Base-by-base conservation (phyloP, 768 basidiomycete species). In the Lactarius deliciosus region DNA sequence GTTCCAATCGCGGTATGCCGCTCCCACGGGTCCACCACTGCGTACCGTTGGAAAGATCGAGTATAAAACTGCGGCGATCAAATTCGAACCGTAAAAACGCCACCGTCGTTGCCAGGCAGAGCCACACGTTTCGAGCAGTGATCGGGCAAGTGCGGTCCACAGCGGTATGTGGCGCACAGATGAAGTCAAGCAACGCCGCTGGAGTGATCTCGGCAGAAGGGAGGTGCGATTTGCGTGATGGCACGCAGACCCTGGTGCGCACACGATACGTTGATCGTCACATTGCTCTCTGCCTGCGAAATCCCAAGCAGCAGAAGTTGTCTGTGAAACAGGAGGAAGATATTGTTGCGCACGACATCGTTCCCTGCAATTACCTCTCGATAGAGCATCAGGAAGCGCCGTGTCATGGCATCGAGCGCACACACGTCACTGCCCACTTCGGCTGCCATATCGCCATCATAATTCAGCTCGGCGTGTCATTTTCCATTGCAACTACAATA, bases 231-330 rank as follows among this genome's bases (percentile, higher is more conserved):
- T 25, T n/a, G 15, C 11, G 22, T 63, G 64, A 53, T 32, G 30
- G 2, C 34, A 34, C 34, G 34, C 10, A 36, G 43, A 25, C 32
- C 16, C 20, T 30, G 57, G 32, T 28, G 45, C 41, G 25, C 56
- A 43, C 13, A 25, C 54, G 36, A 63, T 53, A 30, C 20, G 50
- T 32, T 56, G 22, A 5, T 20, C 8, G 18, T 32, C 22, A 36
- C 47, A 18, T 15, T 10, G 30, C 32, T 60, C 36, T 61, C 59
- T 32, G 32, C 32, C 54, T 58, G 10, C 64, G 58, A 10, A 54
- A 38, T 28, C 34, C 18, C 22, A 60, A 32, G 58, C 58, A 60
- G 5, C 50, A 40, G 32, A 34, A 58, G 32, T 64, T 50, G 57
- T 41, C 50, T n/a, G 32, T 40, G 45, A 65, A 22, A 30, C 18